phyloP scores from a whole-genome alignment of 352 stramenopile genomes.

The Phytopythium helicoides region DNA sequence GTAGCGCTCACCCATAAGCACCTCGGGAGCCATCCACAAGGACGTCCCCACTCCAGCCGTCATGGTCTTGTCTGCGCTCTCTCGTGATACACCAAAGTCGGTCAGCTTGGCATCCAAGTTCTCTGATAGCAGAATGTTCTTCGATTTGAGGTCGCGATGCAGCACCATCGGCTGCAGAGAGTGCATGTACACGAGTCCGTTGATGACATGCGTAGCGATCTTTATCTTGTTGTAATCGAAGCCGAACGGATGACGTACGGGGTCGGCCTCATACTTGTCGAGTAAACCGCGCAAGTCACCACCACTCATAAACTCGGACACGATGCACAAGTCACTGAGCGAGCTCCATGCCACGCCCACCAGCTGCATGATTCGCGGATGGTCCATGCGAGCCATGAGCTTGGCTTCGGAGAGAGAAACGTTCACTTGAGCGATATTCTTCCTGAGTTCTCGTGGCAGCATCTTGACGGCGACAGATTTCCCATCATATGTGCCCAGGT shows the following conservation, averaged over 20 bases:
- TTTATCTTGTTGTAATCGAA: conserved; percentile 14
- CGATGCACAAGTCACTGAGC: conserved; percentile 23
- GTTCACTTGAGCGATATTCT: conserved; percentile 13
- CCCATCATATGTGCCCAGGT: conserved; percentile 11
- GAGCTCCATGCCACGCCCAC: conserved; percentile 28
- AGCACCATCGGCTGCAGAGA: conserved; percentile 10
- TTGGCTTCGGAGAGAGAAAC: conserved; percentile 22
- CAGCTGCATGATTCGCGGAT: conserved; percentile 21
- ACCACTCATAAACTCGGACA: conserved; percentile 36
- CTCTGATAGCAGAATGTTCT: conserved; percentile 20
- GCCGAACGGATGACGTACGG: background rate
- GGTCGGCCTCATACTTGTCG: conserved; percentile 4
- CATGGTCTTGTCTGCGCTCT: conserved; percentile 14
- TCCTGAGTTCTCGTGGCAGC: conserved; percentile 13
- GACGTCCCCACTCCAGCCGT: conserved; percentile 39
- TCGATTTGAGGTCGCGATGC: conserved; percentile 31
- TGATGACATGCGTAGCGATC: conserved; percentile 6
- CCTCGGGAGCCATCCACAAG: conserved; percentile 44
- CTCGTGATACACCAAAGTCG: conserved; percentile 26
- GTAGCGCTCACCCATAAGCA: conserved; percentile 38
- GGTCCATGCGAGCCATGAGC: conserved; percentile 16
- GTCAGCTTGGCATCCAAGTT: conserved; percentile 34
- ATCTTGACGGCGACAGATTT: conserved; percentile 28
- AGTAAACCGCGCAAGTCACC: conserved; percentile 26
- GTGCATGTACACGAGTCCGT: conserved; percentile 17